phyloP scores from a whole-genome alignment of 192 early-diverging fungal genomes.

The Rhizoclosmatium sp. region DNA sequence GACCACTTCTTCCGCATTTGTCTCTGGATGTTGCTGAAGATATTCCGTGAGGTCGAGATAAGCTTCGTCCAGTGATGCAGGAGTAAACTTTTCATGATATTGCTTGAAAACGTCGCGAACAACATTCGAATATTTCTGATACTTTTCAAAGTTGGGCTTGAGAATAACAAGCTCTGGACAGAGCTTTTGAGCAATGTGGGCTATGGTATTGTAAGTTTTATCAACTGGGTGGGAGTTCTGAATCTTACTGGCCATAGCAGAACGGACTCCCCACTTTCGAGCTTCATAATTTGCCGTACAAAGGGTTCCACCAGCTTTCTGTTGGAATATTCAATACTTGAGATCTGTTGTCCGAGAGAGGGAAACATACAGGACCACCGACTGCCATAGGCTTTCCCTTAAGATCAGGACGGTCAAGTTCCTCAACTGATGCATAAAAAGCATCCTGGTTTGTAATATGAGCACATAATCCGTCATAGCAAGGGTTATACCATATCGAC shows the following conservation, averaged over 20 bases:
- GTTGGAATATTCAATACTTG: conserved; percentile 14
- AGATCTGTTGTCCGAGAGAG: neutral
- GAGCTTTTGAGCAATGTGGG: conserved; percentile 50
- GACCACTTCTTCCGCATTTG: conserved; percentile 50
- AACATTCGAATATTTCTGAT: conserved; percentile 49
- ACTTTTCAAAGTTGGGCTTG: conserved; percentile 59
- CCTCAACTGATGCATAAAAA: conserved; percentile 77
- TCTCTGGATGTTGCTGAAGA: conserved; percentile 45
- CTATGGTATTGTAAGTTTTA: neutral
- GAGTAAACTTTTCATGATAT: conserved; percentile 68
- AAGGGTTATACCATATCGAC: conserved; percentile 65
- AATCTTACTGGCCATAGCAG: conserved; percentile 66
- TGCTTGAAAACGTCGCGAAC: conserved; percentile 61
- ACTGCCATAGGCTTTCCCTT: conserved; percentile 71
- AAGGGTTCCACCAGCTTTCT: conserved; percentile 54
- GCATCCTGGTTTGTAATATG: conserved; percentile 51
- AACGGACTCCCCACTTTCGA: conserved; percentile 69
- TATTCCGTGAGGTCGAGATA: conserved; percentile 61
- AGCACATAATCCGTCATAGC: neutral
- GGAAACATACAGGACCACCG: conserved; percentile 41
- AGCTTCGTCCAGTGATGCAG: conserved; percentile 44
- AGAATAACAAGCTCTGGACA: conserved; percentile 68
- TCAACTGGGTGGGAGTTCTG: conserved; percentile 1
- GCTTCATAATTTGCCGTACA: conserved; percentile 74
- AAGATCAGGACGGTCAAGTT: conserved; percentile 68